Conservation (phyloP, 2,329 filamentous ascomycete species). For the Ustulina deusta region DNA sequence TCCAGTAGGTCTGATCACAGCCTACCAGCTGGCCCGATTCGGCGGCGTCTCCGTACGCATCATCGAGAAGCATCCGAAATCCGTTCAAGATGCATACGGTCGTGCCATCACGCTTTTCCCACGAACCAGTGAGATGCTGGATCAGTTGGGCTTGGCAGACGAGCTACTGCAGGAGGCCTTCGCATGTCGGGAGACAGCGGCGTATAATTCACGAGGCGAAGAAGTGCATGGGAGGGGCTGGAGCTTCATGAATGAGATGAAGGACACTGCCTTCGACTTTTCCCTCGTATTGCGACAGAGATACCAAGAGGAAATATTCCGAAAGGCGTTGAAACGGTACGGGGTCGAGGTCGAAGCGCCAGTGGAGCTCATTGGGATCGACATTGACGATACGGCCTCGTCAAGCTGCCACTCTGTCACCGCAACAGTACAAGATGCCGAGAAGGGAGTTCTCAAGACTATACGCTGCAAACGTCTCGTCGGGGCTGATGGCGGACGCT, state of each 20-base stretch:
- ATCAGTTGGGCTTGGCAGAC: slow-evolving; percentile 63
- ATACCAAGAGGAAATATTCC: slow-evolving; percentile 66
- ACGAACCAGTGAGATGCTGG: slow-evolving; percentile 63
- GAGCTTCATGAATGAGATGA: slow-evolving; percentile 66
- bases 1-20: slow-evolving; percentile 58
- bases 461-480: slow-evolving; percentile 59
- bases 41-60: slow-evolving; percentile 57
- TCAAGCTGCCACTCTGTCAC: slow-evolving; percentile 9
- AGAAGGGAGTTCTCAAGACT: slow-evolving; percentile 11
- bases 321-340: slow-evolving; percentile 52
- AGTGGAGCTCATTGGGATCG: slow-evolving; percentile 53
- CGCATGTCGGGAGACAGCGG: slow-evolving; percentile 62
- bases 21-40: slow-evolving; percentile 59
- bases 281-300: slow-evolving; percentile 66
- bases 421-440: slow-evolving; percentile 27
- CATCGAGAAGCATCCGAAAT: slow-evolving; percentile 62
- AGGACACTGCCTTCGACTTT: slow-evolving; percentile 64
- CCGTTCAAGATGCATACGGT: slow-evolving; percentile 59
- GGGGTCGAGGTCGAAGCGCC: slow-evolving; percentile 52
- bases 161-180: slow-evolving; percentile 65
- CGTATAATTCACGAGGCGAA: slow-evolving; percentile 60
- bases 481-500: slow-evolving; percentile 64
- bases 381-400: slow-evolving; percentile 46
- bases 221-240: slow-evolving; percentile 59
- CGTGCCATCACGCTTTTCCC: slow-evolving; percentile 67